Evolutionary conservation across 768 basidiomycete species (phyloP), one percentile per base, ranked within the genome.

Genomic region (Panus rudis): DNA sequence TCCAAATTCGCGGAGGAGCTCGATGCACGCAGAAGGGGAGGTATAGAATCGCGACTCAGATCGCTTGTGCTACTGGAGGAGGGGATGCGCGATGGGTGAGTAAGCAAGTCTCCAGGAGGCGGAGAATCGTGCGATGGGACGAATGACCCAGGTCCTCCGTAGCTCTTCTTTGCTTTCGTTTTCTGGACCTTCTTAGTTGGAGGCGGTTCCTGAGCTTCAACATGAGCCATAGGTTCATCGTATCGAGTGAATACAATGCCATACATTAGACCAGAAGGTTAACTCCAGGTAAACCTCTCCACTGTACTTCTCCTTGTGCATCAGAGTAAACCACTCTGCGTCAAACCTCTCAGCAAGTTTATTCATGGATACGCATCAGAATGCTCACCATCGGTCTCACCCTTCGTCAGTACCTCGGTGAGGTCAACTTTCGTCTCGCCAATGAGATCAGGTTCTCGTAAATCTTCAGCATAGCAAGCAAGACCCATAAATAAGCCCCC

Each of bases 201-300:
- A 4, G 82, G 71, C 26, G 82, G 79, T 63, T 84, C 88, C 88
- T 90, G 51, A 27, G n/a, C n/a, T n/a, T n/a, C n/a, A 37, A 13
- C 13, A 6, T 43, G 37, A 16, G 6, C 8, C 6, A 22, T 20
- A 12, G 22, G 14, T 14, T 23, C 23, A 5, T 17, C 32, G n/a
- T 19, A 27, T 27, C 20, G 30, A 28, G 22, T 7, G 11, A 1
- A 14, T 6, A 32, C 16, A 30, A 11, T 30, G 41, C n/a, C 84
- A 44, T 49, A 90, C 89, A 59, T 91, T 90, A 8, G 92, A 92
- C 81, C 89, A 99, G 67, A 94, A 98, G 0, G 96, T 99, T 55
- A 98, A 63, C 60, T 99, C 96, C 17, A 98, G 71, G 59, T 94
- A 98, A 11, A 99, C 82, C 62, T 98, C 94, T 6, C 96, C 96